These are phyloP conservation scores for Jaltomata sinuosa DNA, from an alignment of 257 asterid genomes.

Conservation along the genomic window DNA sequence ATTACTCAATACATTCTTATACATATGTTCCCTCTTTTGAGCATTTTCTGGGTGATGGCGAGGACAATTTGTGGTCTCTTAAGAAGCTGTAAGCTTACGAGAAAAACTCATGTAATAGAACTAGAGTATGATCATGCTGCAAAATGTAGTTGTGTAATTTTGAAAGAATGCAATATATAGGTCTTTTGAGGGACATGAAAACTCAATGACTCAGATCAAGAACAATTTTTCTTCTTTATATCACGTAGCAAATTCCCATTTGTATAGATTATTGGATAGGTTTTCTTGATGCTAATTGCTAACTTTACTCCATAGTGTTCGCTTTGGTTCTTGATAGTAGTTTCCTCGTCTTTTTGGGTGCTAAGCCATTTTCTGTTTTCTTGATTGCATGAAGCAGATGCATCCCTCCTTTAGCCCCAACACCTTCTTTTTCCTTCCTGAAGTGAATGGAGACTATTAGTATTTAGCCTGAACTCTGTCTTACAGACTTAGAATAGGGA, in stretches of 20 bases:
- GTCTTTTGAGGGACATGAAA: background rate
- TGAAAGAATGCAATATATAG: background rate
- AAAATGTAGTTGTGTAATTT: background rate
- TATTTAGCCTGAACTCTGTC: too few species aligned
- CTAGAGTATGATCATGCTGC: background rate
- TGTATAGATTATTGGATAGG: background rate
- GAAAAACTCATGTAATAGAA: background rate
- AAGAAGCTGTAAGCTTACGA: background rate
- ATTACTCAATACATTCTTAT: background rate
- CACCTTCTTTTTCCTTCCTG: too few species aligned
- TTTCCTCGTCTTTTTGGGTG: background rate
- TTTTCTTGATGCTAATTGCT: background rate
- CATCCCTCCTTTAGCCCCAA: background rate
- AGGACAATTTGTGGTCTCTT: background rate
- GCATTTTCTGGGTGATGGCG: background rate
- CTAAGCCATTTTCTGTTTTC: background rate
- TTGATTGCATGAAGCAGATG: background rate
- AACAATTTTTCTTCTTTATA: background rate
- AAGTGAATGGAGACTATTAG: too few species aligned
- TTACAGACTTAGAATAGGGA: too few species aligned
- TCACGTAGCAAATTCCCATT: background rate
- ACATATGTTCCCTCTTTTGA: background rate
- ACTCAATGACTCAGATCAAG: background rate
- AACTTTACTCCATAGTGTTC: background rate
- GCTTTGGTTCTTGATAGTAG: background rate